Evolutionary conservation across 768 basidiomycete species (phyloP).

Genomic region (Myochromella boudieri): DNA sequence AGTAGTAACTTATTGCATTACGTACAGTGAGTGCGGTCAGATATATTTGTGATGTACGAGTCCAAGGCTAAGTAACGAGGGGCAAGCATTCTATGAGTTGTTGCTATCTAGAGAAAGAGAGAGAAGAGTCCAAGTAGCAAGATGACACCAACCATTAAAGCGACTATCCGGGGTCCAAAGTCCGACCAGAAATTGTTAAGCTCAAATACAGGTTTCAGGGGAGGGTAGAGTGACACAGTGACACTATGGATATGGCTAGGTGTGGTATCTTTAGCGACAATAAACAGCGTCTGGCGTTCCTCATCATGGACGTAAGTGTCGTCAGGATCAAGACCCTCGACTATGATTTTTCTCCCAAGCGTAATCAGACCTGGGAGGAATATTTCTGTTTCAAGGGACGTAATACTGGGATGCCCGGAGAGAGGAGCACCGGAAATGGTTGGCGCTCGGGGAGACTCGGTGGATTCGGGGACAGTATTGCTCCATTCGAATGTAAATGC

Average conservation of each 20-base stretch:
- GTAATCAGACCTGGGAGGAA: conserved; percentile 70
- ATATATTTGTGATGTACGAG: too few relatives aligned
- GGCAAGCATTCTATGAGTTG: too few relatives aligned
- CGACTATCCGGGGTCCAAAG: conserved; percentile 28
- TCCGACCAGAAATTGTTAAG: conserved; percentile 73
- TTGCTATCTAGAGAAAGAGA: too few relatives aligned
- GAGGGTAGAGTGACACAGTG: conserved; percentile 55
- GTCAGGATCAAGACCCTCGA: conserved; percentile 51
- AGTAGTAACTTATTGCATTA: too few relatives aligned
- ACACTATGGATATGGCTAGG: conserved; percentile 51
- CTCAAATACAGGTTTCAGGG: conserved; percentile 46
- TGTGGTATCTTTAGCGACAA: conserved; percentile 45
- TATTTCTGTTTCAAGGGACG: conserved; percentile 76
- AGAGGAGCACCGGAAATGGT: conserved; percentile 38
- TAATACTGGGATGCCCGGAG: conserved; percentile 35
- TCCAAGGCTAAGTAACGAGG: too few relatives aligned
- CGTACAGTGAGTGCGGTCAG: too few relatives aligned
- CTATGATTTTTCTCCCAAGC: conserved; percentile 53
- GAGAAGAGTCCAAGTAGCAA: too few relatives aligned
- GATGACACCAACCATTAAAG: conserved; percentile 18
- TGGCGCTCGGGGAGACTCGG: conserved; percentile 9
- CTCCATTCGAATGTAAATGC: conserved; percentile 67
- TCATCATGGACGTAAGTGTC: conserved; percentile 63
- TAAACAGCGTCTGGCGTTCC: conserved; percentile 70
- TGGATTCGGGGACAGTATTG: conserved; percentile 27